Percentiles rank a stretch among this genome's conserved stretches.
These are phyloP conservation scores for Ramaria rubella DNA, from an alignment of 768 basidiomycete genomes.

Conservation along the genomic window DNA sequence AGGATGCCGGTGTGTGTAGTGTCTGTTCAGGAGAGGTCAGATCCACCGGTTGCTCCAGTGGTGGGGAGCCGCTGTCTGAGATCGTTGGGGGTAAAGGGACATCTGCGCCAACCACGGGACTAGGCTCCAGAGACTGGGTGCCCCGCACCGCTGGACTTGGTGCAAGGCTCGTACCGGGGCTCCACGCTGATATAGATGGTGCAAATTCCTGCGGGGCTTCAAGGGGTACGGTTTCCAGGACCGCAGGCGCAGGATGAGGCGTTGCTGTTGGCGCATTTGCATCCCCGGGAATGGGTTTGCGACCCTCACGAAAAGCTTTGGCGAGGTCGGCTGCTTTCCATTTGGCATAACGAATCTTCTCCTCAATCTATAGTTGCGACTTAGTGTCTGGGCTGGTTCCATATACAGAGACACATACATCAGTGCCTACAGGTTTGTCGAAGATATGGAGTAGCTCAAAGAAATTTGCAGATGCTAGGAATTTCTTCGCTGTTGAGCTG, in stretches of 20 bases:
- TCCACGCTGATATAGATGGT: constrained; percentile 28
- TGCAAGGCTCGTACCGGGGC: constrained; percentile 24
- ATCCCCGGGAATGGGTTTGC: constrained; percentile 70
- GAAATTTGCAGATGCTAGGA: constrained; percentile 91
- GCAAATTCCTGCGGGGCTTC: constrained; percentile 19
- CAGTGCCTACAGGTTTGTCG: constrained; percentile 47
- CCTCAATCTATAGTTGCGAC: constrained; percentile 52
- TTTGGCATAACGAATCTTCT: constrained; percentile 89
- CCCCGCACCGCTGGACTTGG: constrained; percentile 15
- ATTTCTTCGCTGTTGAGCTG: constrained; percentile 89
- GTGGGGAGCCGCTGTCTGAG: not conserved
- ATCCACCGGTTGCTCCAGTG: not conserved
- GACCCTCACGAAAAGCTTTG: constrained; percentile 91
- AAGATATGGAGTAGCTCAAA: constrained; percentile 83
- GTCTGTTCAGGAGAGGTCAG: not conserved
- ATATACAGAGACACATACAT: constrained; percentile 35
- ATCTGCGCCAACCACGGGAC: not conserved
- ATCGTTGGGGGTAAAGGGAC: not conserved
- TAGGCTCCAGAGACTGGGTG: not conserved
- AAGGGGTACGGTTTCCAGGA: not conserved
- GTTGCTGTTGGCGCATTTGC: constrained; percentile 21
- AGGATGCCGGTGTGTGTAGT: too few relatives aligned
- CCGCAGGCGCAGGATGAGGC: too few relatives aligned
- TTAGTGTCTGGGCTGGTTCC: not conserved
- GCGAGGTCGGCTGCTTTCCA: constrained; percentile 98